phyloP scores from a whole-genome alignment of 1,284 basidiomycete species.

The Lentinula novae-zelandiae region DNA sequence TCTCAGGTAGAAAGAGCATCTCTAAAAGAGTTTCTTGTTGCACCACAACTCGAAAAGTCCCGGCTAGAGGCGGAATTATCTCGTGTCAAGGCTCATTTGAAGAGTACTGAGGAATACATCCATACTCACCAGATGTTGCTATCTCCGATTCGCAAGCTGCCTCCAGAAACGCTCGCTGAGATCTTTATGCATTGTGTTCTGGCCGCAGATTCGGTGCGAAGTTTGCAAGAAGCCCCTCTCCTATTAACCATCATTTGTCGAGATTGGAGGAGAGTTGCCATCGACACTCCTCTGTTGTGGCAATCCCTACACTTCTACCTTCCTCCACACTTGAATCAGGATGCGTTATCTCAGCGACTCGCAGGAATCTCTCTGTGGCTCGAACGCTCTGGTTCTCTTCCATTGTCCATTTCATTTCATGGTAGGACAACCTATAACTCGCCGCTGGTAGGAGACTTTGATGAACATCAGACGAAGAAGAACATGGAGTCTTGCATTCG shows the following conservation, averaged over 20 bases:
- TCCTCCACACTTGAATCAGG: not conserved
- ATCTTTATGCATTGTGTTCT: slow-evolving; percentile 35
- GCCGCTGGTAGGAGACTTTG: not conserved
- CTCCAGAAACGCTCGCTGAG: slow-evolving; percentile 33
- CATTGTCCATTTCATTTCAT: slow-evolving; percentile 5
- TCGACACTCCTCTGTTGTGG: slow-evolving; percentile 27
- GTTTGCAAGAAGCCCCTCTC: slow-evolving; percentile 22
- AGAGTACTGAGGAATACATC: not conserved
- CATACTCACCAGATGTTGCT: slow-evolving; percentile 9
- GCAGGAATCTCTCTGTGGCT: slow-evolving; percentile 1
- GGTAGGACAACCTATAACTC: not conserved
- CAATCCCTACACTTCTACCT: slow-evolving; percentile 15
- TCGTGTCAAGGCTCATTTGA: not conserved
- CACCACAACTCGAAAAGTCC: not conserved
- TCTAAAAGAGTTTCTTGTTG: not conserved
- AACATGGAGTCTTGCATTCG: not conserved
- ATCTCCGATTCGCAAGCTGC: slow-evolving; percentile 27
- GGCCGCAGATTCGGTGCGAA: slow-evolving; percentile 22
- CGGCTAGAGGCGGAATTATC: not conserved
- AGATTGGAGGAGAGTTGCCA: slow-evolving; percentile 24
- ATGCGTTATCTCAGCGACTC: not conserved
- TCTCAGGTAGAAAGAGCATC: not conserved
- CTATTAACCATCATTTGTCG: slow-evolving; percentile 26
- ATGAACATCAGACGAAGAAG: not conserved
- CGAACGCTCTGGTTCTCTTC: slow-evolving; percentile 2